Evolutionary conservation across 75 land plant genomes (phyloP).

Genomic region (Adiantum capillusveneris): DNA sequence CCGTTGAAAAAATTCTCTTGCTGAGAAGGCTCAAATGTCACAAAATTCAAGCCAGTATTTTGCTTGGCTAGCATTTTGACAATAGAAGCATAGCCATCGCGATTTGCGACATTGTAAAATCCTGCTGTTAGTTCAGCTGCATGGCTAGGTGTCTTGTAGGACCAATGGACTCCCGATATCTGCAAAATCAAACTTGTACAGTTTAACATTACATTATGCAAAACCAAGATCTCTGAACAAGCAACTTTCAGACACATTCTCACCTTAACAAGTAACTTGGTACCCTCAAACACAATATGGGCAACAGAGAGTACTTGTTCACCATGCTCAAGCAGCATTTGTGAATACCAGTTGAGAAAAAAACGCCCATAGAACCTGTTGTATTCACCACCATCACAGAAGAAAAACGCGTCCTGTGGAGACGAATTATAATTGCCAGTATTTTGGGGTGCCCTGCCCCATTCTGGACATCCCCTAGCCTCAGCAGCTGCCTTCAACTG

Average conservation of each 20-base stretch:
- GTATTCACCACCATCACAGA: constrained; percentile 84
- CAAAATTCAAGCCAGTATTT: constrained; percentile 23
- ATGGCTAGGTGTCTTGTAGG: constrained; percentile 79
- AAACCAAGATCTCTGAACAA: not conserved
- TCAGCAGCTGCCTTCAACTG: constrained; percentile 63
- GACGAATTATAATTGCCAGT: constrained; percentile 77
- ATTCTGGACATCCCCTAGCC: constrained; percentile 65
- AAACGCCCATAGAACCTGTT: constrained; percentile 93
- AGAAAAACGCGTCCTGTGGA: constrained; percentile 85
- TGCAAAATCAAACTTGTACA: constrained; percentile 12
- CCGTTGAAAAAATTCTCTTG: constrained; percentile 19
- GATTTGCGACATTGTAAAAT: constrained; percentile 67
- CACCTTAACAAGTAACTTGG: constrained; percentile 74
- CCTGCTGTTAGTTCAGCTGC: constrained; percentile 89
- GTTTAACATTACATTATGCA: not conserved
- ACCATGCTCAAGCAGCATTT: constrained; percentile 70
- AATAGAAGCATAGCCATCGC: constrained; percentile 70
- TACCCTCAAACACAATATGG: constrained; percentile 66
- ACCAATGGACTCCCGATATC: constrained; percentile 89
- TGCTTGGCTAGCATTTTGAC: constrained; percentile 48
- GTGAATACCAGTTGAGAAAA: constrained; percentile 86
- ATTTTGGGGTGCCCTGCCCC: constrained; percentile 80
- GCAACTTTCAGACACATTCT: no score
- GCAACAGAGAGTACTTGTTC: constrained; percentile 67
- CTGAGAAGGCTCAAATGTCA: constrained; percentile 24